phyloP scores from a whole-genome alignment of 2,329 filamentous ascomycete genomes.

The Pyricularia grisea region DNA sequence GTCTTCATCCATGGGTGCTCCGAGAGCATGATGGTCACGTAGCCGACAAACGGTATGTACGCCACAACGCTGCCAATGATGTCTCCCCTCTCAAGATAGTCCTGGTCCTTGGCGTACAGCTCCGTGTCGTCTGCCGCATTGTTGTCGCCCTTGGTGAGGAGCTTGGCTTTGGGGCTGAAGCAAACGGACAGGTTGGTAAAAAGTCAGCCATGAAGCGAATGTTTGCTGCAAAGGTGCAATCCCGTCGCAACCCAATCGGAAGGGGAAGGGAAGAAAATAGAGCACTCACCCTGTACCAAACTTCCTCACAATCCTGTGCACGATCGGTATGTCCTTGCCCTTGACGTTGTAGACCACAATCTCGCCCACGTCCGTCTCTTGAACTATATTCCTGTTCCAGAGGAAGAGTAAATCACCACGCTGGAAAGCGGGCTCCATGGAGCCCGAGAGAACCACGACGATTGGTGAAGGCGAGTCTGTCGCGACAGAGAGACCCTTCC shows the following conservation, averaged over 20 bases:
- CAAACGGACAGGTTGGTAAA: neutral
- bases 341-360: slow-evolving; percentile 68
- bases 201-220: neutral
- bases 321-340: slow-evolving; percentile 95
- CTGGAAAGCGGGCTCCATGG: slow-evolving; percentile 77
- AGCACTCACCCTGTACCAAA: slow-evolving; percentile 47
- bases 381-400: slow-evolving; percentile 60
- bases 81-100: slow-evolving; percentile 77
- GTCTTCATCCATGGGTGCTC: slow-evolving; percentile 98
- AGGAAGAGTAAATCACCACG: slow-evolving; percentile 67
- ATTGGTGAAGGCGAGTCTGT: slow-evolving; percentile 70
- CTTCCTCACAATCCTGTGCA: slow-evolving; percentile 80
- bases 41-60: slow-evolving; percentile 91
- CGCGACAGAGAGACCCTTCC: slow-evolving; percentile 77
- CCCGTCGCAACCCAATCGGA: neutral
- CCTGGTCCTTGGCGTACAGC: slow-evolving; percentile 69
- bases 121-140: slow-evolving; percentile 91
- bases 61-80: slow-evolving; percentile 85
- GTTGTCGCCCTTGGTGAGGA: slow-evolving; percentile 97
- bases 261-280: neutral
- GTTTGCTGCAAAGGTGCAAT: neutral
- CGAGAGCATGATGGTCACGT: slow-evolving; percentile 90
- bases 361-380: slow-evolving; percentile 40
- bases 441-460: slow-evolving; percentile 76
- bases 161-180: slow-evolving; percentile 46